Evolutionary conservation across 2,329 filamentous ascomycete species (phyloP).

Genomic region (Coniochaeta prunicola): DNA sequence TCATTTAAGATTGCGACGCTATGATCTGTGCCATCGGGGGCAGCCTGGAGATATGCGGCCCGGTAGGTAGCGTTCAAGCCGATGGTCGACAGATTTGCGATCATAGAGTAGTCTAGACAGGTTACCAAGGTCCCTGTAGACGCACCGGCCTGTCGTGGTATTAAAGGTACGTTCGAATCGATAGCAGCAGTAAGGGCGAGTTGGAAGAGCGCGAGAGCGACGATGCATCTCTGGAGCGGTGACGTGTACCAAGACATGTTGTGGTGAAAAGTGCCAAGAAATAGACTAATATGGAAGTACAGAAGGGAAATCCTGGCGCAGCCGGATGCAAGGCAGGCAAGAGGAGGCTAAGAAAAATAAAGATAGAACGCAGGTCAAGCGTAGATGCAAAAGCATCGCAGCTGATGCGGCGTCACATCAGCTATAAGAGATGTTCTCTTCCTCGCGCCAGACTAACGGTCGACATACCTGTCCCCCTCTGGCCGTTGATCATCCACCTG

Average conservation of each 20-base stretch:
- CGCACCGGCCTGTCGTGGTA: background rate
- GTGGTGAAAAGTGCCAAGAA: background rate
- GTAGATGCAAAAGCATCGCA: background rate
- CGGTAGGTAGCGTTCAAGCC: constrained; percentile 37
- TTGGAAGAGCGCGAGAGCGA: background rate
- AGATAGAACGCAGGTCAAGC: background rate
- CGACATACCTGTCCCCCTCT: background rate
- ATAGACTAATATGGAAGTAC: background rate
- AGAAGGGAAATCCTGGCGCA: background rate
- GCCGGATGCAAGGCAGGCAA: background rate
- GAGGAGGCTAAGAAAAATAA: background rate
- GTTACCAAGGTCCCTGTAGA: background rate
- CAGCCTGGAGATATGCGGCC: constrained; percentile 34
- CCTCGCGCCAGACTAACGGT: background rate
- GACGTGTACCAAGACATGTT: background rate
- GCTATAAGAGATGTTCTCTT: background rate
- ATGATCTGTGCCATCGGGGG: constrained; percentile 30
- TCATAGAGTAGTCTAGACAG: constrained; percentile 34
- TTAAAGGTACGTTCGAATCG: background rate
- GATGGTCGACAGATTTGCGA: constrained; percentile 39
- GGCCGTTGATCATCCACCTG: background rate
- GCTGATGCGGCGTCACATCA: background rate
- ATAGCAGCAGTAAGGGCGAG: background rate
- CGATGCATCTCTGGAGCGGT: background rate
- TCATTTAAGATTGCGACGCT: constrained; percentile 32